Percentiles rank a stretch among this genome's conserved stretches.
phyloP scores from a whole-genome alignment of 1,284 basidiomycete genomes.

The Sporisorium graminicola region DNA sequence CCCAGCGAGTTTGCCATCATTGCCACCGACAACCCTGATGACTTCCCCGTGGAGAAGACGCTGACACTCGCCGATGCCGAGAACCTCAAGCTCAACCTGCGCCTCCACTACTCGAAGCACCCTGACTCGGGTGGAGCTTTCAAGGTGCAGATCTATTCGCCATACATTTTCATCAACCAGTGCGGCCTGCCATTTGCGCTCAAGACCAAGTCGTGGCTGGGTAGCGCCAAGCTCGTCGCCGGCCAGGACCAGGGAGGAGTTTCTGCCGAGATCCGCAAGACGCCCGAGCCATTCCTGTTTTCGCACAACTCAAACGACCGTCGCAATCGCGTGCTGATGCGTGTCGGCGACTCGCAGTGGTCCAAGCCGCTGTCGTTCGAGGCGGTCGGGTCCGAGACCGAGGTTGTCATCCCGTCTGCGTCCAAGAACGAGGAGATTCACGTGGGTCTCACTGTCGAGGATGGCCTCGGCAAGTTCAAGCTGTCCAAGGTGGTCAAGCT shows the following conservation, averaged over 20 bases:
- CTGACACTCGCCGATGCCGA: slow-evolving; percentile 81
- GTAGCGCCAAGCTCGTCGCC: slow-evolving; percentile 83
- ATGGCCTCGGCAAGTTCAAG: slow-evolving; percentile 92
- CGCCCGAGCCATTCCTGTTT: slow-evolving; percentile 75
- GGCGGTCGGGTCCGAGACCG: slow-evolving; percentile 89
- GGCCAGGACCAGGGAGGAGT: slow-evolving; percentile 74
- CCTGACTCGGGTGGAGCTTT: slow-evolving; percentile 96
- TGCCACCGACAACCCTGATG: slow-evolving; percentile 91
- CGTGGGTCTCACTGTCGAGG: slow-evolving; percentile 89
- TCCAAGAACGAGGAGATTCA: slow-evolving; percentile 83
- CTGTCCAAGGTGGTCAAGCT: slow-evolving; percentile 93
- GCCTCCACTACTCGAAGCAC: slow-evolving; percentile 82
- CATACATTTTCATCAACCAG: slow-evolving; percentile 94
- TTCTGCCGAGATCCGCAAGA: slow-evolving; percentile 68
- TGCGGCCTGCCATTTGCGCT: slow-evolving; percentile 87
- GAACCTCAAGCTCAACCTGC: slow-evolving; percentile 84
- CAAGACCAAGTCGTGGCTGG: slow-evolving; percentile 80
- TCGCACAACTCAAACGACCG: slow-evolving; percentile 84
- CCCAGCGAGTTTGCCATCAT: slow-evolving; percentile 99
- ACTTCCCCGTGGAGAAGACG: slow-evolving; percentile 84
- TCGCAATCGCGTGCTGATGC: slow-evolving; percentile 86
- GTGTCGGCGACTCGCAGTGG: slow-evolving; percentile 88
- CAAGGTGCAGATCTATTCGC: slow-evolving; percentile 95
- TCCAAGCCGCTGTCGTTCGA: slow-evolving; percentile 78
- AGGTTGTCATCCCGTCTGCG: slow-evolving; percentile 80